Evolutionary conservation across 1,284 basidiomycete genomes (phyloP).

Genomic region (Cryptococcus neoformans): DNA sequence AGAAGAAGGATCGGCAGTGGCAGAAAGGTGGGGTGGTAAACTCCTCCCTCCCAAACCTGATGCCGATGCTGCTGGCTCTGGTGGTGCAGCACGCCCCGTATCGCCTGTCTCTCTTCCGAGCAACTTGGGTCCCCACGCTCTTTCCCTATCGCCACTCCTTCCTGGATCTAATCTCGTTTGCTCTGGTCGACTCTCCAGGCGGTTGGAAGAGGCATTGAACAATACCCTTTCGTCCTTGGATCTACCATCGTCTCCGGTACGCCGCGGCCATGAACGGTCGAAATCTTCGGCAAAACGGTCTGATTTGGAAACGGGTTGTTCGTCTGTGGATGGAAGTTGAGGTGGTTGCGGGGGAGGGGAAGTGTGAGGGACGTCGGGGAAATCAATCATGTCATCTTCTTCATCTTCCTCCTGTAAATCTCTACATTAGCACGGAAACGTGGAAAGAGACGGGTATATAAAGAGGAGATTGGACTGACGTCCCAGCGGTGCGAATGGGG

Average conservation of each 20-base stretch:
- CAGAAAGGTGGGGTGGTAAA: background rate
- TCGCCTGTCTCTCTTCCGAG: slow-evolving; percentile 16
- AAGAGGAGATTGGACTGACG: slow-evolving; percentile 16
- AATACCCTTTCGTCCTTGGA: slow-evolving; percentile 54
- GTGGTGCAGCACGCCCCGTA: slow-evolving; percentile 9
- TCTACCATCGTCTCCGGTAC: background rate
- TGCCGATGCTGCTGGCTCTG: background rate
- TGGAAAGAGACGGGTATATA: too few species aligned
- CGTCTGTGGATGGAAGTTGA: slow-evolving; percentile 11
- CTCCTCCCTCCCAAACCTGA: too few species aligned
- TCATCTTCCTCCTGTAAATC: slow-evolving; percentile 62
- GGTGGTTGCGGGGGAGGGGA: background rate
- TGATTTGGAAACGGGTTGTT: slow-evolving; percentile 37
- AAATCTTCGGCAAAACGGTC: slow-evolving; percentile 66
- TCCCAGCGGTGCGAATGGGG: slow-evolving; percentile 95
- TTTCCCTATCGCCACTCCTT: background rate
- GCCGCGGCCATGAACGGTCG: slow-evolving; percentile 84
- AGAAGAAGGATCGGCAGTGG: background rate
- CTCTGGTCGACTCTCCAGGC: background rate
- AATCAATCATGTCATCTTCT: slow-evolving; percentile 85
- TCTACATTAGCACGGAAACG: too few species aligned
- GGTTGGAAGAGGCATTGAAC: slow-evolving; percentile 86
- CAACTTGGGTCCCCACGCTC: background rate
- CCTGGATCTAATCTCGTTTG: background rate
- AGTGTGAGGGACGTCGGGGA: slow-evolving; percentile 65